Evolutionary conservation across 371 early-diverging fungal genomes (phyloP).

Genomic region (Apophysomyces variabilis): DNA sequence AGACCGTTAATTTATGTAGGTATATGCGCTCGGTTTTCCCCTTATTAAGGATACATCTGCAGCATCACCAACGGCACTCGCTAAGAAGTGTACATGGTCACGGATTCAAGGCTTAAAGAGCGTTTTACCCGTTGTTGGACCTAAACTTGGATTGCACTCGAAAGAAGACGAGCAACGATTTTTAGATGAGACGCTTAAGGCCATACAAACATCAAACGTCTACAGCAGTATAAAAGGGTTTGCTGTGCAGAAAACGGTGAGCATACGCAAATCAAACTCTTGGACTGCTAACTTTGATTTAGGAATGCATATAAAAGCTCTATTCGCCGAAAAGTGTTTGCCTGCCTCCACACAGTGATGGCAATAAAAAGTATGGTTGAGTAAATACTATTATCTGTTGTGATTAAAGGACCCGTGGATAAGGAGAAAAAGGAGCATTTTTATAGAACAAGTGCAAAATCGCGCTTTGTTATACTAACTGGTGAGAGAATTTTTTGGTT

Average conservation of each 20-base stretch:
- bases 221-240: too few relatives aligned
- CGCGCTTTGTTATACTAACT: background rate
- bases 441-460: background rate
- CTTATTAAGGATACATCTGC: background rate
- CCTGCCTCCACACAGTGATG: too few relatives aligned
- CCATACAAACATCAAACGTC: too few relatives aligned
- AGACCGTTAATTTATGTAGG: conserved; percentile 29
- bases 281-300: too few relatives aligned
- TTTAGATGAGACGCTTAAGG: too few relatives aligned
- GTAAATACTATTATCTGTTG: too few relatives aligned
- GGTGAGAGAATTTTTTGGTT: background rate
- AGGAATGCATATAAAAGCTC: too few relatives aligned
- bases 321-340: too few relatives aligned
- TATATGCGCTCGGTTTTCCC: background rate
- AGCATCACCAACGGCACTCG: conserved; percentile 20
- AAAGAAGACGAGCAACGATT: background rate
- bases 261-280: too few relatives aligned
- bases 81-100: conserved; percentile 27
- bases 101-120: conserved; percentile 20
- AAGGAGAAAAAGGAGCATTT: background rate
- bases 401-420: too few relatives aligned
- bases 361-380: too few relatives aligned
- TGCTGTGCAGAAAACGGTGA: too few relatives aligned
- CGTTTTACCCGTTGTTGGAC: conserved; percentile 17
- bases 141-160: background rate